Conservation (phyloP, 2,329 filamentous ascomycete genomes). For the Incumbomyces lentus region DNA sequence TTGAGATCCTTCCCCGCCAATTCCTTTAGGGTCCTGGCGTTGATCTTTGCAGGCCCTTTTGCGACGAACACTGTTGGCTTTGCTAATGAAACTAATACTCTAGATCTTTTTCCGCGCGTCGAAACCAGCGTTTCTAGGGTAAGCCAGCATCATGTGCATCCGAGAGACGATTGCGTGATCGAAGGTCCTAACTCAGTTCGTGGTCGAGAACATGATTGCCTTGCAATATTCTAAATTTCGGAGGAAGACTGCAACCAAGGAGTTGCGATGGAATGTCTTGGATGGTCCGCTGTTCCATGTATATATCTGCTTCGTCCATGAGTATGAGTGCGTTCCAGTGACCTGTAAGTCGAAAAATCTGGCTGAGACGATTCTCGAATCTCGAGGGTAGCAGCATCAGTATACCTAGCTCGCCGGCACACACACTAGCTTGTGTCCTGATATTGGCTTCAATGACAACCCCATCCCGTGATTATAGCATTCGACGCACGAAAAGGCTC, state of each 20-base stretch:
- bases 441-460: neutral
- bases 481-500: neutral
- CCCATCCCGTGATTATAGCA: neutral
- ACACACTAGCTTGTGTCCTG: no score
- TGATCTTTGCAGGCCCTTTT: no score
- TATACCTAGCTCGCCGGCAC: no score
- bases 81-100: no score
- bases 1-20: no score
- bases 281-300: slow-evolving; percentile 7
- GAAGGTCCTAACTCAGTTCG: slow-evolving; percentile 8
- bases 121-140: no score
- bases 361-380: neutral
- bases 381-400: no score
- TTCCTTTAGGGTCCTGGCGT: no score
- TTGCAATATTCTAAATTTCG: slow-evolving; percentile 28
- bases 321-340: slow-evolving; percentile 13
- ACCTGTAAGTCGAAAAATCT: neutral
- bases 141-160: no score
- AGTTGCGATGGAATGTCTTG: neutral
- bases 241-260: slow-evolving; percentile 22
- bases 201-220: slow-evolving; percentile 37
- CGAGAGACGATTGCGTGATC: no score
- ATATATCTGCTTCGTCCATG: slow-evolving; percentile 16
- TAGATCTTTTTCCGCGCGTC: no score
- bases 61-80: no score